Evolutionary conservation across 768 basidiomycete genomes (phyloP).

Genomic region (Trametes coccinea): DNA sequence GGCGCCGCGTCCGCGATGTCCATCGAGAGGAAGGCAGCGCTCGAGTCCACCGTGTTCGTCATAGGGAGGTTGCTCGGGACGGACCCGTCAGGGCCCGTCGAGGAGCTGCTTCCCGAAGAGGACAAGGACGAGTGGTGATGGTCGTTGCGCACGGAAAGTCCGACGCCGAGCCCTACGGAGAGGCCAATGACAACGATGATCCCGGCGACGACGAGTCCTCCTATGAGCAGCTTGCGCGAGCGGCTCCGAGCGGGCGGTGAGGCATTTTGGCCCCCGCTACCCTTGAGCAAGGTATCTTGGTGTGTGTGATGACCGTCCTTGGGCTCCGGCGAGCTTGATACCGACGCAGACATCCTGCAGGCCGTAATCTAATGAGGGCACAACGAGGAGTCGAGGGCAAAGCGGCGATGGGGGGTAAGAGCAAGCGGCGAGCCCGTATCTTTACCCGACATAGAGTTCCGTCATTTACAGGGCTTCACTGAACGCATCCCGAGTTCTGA

Average conservation of each 20-base stretch:
- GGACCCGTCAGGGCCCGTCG: not conserved
- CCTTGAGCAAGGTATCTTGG: not conserved
- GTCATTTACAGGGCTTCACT: not conserved
- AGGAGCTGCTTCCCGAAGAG: not conserved
- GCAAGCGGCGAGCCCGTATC: not conserved
- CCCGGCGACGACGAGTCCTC: not conserved
- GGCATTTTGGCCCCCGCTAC: not conserved
- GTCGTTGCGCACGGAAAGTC: slow-evolving; percentile 15
- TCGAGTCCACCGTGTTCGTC: slow-evolving; percentile 14
- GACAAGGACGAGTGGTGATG: slow-evolving; percentile 9
- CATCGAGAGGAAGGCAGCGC: slow-evolving; percentile 1
- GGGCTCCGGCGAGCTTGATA: slow-evolving; percentile 7
- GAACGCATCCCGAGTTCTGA: not conserved
- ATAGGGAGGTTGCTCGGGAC: not conserved
- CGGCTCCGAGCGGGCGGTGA: not conserved
- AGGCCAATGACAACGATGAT: slow-evolving; percentile 25
- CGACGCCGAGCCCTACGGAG: slow-evolving; percentile 29
- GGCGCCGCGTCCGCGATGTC: slow-evolving; percentile 8
- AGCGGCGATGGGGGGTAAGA: not conserved
- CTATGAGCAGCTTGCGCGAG: not conserved
- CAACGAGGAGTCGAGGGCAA: not conserved
- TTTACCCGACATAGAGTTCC: not conserved
- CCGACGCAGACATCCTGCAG: not conserved
- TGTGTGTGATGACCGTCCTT: not conserved
- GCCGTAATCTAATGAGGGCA: not conserved